A percentile compares a stretch with the other conserved stretches of the same genome.
phyloP scores from a whole-genome alignment of 164 flowering plant species.

The Liquidambar formosana region DNA sequence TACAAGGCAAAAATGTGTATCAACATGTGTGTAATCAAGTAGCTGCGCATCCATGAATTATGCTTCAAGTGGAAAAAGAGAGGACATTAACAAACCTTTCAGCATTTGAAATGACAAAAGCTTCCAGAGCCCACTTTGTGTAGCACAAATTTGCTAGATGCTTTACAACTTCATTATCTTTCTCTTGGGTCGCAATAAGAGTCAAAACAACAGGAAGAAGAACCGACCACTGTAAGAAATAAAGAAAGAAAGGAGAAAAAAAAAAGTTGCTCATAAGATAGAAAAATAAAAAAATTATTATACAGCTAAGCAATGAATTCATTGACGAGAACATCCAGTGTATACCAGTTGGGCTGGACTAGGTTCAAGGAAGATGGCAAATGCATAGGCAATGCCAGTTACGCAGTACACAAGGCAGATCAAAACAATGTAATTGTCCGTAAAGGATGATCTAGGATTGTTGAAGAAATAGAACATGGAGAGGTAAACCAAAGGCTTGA shows the following conservation, averaged over 20 bases:
- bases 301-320: neutral
- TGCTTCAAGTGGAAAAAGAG: too few species aligned
- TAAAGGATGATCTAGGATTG: conserved; percentile 19
- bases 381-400: conserved; percentile 67
- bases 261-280: neutral
- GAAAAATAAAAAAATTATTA: neutral
- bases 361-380: conserved; percentile 77
- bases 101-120: conserved; percentile 87
- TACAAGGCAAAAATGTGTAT: neutral
- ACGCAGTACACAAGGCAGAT: conserved; percentile 18
- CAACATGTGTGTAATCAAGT: neutral
- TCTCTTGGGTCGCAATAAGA: conserved; percentile 65
- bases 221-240: conserved; percentile 77
- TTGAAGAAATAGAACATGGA: conserved; percentile 22
- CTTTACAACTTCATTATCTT: conserved; percentile 28
- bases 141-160: conserved; percentile 57
- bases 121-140: conserved; percentile 89
- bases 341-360: conserved; percentile 91
- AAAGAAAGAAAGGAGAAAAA: neutral
- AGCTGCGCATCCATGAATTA: neutral
- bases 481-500: conserved; percentile 14
- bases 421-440: conserved; percentile 13
- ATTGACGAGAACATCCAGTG: neutral
- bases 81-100: conserved; percentile 50
- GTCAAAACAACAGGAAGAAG: conserved; percentile 94